Conservation (phyloP, 2,329 filamentous ascomycete species). For the Penicillium occitanis region DNA sequence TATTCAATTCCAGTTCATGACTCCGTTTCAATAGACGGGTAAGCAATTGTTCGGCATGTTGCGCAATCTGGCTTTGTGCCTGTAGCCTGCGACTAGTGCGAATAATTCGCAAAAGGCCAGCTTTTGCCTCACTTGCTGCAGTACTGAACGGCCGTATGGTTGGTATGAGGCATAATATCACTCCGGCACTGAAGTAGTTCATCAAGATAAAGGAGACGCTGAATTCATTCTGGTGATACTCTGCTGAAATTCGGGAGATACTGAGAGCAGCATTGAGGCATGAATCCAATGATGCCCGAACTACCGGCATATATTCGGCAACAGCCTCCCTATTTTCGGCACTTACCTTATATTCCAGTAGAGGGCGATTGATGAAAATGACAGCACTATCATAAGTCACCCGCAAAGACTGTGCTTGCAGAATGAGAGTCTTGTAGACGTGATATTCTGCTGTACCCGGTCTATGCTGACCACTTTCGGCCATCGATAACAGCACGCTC, state of each 20-base stretch:
- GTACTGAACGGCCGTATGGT: not conserved
- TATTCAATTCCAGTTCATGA: not conserved
- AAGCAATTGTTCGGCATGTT: not conserved
- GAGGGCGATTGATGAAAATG: not conserved
- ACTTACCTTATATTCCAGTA: not conserved
- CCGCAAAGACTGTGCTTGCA: not conserved
- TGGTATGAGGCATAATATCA: constrained; percentile 4
- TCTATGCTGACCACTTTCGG: not conserved
- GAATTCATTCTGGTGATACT: not conserved
- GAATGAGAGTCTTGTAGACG: not conserved
- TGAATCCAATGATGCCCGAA: not conserved
- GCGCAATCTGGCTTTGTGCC: not conserved
- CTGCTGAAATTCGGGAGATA: not conserved
- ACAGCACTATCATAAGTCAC: not conserved
- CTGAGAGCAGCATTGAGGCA: not conserved
- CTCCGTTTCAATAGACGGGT: not conserved
- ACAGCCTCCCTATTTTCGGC: not conserved
- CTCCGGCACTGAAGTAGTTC: constrained; percentile 1
- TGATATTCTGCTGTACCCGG: not conserved
- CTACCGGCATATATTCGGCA: not conserved
- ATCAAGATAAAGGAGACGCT: constrained; percentile 1
- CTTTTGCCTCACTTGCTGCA: not conserved
- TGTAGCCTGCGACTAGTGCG: not conserved
- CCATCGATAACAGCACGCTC: not conserved
- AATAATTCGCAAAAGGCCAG: not conserved